Evolutionary conservation across 495 filamentous ascomycete genomes (phyloP), one percentile per base, ranked within the genome.

Genomic region (Xylaria telfairii): DNA sequence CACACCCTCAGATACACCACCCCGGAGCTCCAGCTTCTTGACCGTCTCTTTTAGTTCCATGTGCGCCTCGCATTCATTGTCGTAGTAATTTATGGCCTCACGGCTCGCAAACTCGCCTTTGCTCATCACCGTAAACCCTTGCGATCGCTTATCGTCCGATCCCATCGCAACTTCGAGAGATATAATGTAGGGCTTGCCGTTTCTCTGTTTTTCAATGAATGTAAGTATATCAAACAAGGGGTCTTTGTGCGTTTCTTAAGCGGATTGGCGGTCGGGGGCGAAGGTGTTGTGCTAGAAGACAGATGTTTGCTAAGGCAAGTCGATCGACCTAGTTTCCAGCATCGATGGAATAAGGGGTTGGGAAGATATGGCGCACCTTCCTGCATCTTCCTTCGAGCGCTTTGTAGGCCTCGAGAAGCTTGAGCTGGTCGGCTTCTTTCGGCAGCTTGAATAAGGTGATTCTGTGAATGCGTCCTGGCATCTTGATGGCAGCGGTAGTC

Each of bases 21-120:
- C 61, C 61, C 19, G 5, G 39, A 64, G 1, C 21, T 15, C 61
- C 17, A 64, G 42, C 17, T 37, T n/a, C 32, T 64, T 64, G 9
- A 83, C 79, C 12, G 65, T 53, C 67, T 83, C 83, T 85, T 91
- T 92, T 47, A 92, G 79, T 56, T 76, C 81, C 66, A 80, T 80
- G 70, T 93, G 91, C 19, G 90, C 90, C 68, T 83, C 81, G 75
- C 90, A 92, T 69, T 87, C 83, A 6, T 68, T 75, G 78, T 93
- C 91, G 73, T 92, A 93, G 77, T 87, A 93, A 72, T 88, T 79
- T 88, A 93, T 89, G 78, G 93, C 91, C 12, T 89, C 90, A 64
- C 89, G 59, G 47, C 75, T 88, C 7, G 84, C 83, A 71, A 93
- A 93, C 51, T 84, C 84, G 63, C 83, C 86, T 74, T 87, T 84